These are phyloP conservation scores for Mimosa bimucronata DNA, from an alignment of 306 rosid species.

Conservation along the genomic window DNA sequence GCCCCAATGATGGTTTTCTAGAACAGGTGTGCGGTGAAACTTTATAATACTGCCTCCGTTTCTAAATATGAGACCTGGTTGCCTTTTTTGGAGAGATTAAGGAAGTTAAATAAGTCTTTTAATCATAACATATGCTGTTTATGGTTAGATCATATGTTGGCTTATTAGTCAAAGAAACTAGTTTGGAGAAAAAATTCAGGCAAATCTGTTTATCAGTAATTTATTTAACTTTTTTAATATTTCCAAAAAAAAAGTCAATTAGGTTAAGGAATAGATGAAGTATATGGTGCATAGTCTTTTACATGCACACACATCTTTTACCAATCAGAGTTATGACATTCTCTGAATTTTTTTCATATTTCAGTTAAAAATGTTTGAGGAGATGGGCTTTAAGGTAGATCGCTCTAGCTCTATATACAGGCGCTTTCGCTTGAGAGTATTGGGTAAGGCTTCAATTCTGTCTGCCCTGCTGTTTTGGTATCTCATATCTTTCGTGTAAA, in stretches of 20 bases:
- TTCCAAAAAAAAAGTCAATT: too few relatives aligned
- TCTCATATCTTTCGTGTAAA: slow-evolving; percentile 1
- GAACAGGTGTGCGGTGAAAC: slow-evolving; percentile 69
- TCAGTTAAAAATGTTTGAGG: slow-evolving; percentile 85
- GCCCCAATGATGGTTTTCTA: slow-evolving; percentile 95
- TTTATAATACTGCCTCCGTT: neutral
- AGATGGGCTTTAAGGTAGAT: slow-evolving; percentile 94
- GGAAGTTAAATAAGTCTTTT: too few relatives aligned
- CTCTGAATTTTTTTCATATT: neutral
- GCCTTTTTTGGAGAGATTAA: too few relatives aligned
- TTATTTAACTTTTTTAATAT: too few relatives aligned
- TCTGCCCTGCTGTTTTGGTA: slow-evolving; percentile 9
- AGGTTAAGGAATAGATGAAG: too few relatives aligned
- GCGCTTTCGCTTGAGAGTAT: slow-evolving; percentile 73
- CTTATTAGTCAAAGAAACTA: too few relatives aligned
- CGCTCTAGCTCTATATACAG: slow-evolving; percentile 68
- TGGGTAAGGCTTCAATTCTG: slow-evolving; percentile 57
- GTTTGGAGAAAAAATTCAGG: too few relatives aligned
- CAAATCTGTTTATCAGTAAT: too few relatives aligned
- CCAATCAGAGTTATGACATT: slow-evolving; percentile 21
- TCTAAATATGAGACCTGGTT: too few relatives aligned
- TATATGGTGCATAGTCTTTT: neutral
- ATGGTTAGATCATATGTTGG: too few relatives aligned
- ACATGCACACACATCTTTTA: neutral
- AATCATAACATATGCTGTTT: too few relatives aligned